phyloP scores from a whole-genome alignment of 108 stramenopile species.

The Aurantiochytrium sp. region DNA sequence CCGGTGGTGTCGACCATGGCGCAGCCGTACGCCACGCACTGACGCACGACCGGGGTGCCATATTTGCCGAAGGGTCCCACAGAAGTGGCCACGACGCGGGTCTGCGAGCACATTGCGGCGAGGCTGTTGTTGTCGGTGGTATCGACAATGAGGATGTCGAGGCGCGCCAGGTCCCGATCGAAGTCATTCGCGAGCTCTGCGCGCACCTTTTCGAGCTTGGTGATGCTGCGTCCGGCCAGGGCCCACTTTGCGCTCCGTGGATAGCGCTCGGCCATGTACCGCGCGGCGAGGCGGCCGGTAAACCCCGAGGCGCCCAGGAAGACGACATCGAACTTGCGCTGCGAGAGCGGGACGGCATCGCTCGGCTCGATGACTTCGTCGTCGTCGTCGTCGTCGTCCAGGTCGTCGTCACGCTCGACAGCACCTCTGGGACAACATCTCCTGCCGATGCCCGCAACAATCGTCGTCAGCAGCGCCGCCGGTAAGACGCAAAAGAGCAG shows the following conservation, averaged over 20 bases:
- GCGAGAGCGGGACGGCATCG: neutral
- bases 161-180: conserved; percentile 47
- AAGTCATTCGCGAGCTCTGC: conserved; percentile 44
- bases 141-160: conserved; percentile 34
- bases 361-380: neutral
- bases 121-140: conserved; percentile 55
- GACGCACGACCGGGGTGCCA: conserved; percentile 67
- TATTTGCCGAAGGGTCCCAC: conserved; percentile 82
- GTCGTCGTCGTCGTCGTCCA: neutral
- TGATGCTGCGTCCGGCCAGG: conserved; percentile 38
- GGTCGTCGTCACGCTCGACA: neutral
- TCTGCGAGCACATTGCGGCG: conserved; percentile 61
- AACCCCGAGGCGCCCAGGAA: conserved; percentile 81
- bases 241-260: conserved; percentile 65
- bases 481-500: neutral
- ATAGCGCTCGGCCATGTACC: conserved; percentile 34
- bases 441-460: too few relatives aligned
- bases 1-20: conserved; percentile 89
- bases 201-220: conserved; percentile 34
- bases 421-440: too few relatives aligned
- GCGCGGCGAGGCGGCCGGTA: conserved; percentile 70
- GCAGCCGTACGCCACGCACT: conserved; percentile 70
- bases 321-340: conserved; percentile 59
- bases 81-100: conserved; percentile 70
- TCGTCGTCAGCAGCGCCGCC: neutral